Base-by-base conservation (phyloP, 1,284 basidiomycete genomes). In the Puccinia novopanici region DNA sequence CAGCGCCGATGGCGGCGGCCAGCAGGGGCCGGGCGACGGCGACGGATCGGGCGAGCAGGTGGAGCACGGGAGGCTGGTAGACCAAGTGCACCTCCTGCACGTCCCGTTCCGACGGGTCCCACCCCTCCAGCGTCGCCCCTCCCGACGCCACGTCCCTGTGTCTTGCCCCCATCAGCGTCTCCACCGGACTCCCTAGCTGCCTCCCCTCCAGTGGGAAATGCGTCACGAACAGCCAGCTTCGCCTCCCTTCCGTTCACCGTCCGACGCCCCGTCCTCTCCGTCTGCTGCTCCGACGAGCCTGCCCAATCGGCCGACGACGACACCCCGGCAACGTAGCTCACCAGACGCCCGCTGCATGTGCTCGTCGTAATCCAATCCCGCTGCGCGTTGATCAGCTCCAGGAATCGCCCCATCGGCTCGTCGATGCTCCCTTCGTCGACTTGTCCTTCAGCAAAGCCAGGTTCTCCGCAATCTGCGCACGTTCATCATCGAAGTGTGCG, bases 351-450 rank as follows among this genome's bases (percentile, higher is more conserved):
- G 27, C 68, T 73, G 48, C 77, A 80, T 19, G 68, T 80, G 34
- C 68, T 73, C 5, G 77, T 80, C 9, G 77, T 27, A 17, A 80
- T 65, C 77, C 77, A 80, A 65, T 72, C 68, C 9, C 70, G 77
- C 55, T 80, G 77, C n/a, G 55, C 42, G 27, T 80, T 80, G 57
- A 80, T 71, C 19, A 72, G 34, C 10, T 57, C 54, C 3, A 80
- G 61, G 27, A 80, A 80, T 24, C 42, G 68, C n/a, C 27, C 15
- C 34, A 71, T 59, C 17, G 77, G 77, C 61, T 73, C 77, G 45
- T 80, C 77, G 70, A 80, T 80, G 70, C 50, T 27, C 70, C 70
- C 50, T 80, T 80, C 1, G 77, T 48, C 13, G 77, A 80, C 54
- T 71, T 70, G 37, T 80, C 77, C 30, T 70, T 70, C n/a, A 79